Percentiles rank a stretch among this genome's conserved stretches.
phyloP scores from a whole-genome alignment of 2,329 filamentous ascomycete species.

The Neofusicoccum cordaticola region DNA sequence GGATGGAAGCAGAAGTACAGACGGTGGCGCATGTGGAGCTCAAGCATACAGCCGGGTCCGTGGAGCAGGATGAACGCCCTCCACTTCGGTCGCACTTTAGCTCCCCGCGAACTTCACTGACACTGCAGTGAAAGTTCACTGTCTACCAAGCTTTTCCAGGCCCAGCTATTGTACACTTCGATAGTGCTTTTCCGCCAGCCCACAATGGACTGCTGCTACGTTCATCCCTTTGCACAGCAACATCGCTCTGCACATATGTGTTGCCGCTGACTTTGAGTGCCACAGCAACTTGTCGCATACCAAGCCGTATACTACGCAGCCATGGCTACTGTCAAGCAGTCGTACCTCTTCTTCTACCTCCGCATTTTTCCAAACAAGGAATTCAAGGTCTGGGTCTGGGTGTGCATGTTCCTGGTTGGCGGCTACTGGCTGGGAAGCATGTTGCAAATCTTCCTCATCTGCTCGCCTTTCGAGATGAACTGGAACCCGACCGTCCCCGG shows the following conservation, averaged over 20 bases:
- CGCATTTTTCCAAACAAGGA: slow-evolving; percentile 1
- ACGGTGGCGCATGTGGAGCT: too few relatives aligned
- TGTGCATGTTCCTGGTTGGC: slow-evolving; percentile 11
- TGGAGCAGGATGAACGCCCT: neutral
- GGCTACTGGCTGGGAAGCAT: slow-evolving; percentile 17
- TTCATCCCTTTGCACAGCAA: too few relatives aligned
- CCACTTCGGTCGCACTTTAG: too few relatives aligned
- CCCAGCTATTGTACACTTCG: too few relatives aligned
- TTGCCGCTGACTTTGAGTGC: neutral
- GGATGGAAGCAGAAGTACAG: too few relatives aligned
- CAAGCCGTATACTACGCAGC: slow-evolving; percentile 1
- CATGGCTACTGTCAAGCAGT: slow-evolving; percentile 4
- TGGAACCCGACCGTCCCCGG: slow-evolving; percentile 35
- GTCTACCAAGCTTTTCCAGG: too few relatives aligned
- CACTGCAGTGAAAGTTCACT: too few relatives aligned
- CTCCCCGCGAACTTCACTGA: too few relatives aligned
- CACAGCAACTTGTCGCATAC: slow-evolving; percentile 7
- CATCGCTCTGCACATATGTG: too few relatives aligned
- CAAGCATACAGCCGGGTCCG: too few relatives aligned
- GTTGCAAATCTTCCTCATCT: slow-evolving; percentile 32
- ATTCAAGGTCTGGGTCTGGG: neutral
- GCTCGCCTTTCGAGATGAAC: slow-evolving; percentile 36
- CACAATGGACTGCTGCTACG: too few relatives aligned
- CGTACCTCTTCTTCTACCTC: slow-evolving; percentile 10
- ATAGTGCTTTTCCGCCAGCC: too few relatives aligned